Evolutionary conservation across 805 yeast species (phyloP), one percentile per base, ranked within the genome.

Genomic region (Sugiyamaella chiloensis): DNA sequence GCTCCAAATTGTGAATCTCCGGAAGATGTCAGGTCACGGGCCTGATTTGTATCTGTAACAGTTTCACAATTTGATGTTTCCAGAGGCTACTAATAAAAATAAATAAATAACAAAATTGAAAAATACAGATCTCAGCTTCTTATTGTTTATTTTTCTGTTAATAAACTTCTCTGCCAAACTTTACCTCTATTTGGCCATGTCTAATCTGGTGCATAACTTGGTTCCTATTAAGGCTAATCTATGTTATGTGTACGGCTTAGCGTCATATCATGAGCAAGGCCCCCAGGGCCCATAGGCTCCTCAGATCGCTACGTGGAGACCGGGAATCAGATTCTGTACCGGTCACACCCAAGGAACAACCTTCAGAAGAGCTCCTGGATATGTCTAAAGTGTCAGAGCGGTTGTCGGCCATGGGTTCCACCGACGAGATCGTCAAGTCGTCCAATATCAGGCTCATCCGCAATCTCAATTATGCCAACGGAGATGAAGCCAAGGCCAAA

Each of bases 381-480:
- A 34, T 34, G 12, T 16, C 20, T 6, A 16, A 34, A 16, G 37
- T 34, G 6, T n/a, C 37, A 5, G 37, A 34, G 37, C 37, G 37
- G 5, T 21, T 34, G 37, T 19, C 20, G 20, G 37, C 37, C 16
- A 34, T 34, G 37, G 19, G 21, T 12, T 9, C 43, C 24, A 52
- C 46, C 6, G 51, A 50, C 7, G 48, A 42, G 12, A 23, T 52
- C 3, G 17, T 45, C 11, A 51, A 44, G 16, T 39, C 46, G 2
- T 52, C 46, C n/a, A 52, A 55, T 41, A 47, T 53, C 34, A 41
- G 44, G 40, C 27, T 44, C 17, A 65, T 66, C 3, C 52, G 63
- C 27, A 46, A 47, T 36, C 58, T 60, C 47, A 59, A 60, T 42
- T 66, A 62, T 43, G 57, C 64, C 12, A 51, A 57, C 32, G 65